A percentile compares a stretch with the other conserved stretches of the same genome.
Evolutionary conservation across 306 rosid species (phyloP).

Genomic region (Vigna reflexopilosa): DNA sequence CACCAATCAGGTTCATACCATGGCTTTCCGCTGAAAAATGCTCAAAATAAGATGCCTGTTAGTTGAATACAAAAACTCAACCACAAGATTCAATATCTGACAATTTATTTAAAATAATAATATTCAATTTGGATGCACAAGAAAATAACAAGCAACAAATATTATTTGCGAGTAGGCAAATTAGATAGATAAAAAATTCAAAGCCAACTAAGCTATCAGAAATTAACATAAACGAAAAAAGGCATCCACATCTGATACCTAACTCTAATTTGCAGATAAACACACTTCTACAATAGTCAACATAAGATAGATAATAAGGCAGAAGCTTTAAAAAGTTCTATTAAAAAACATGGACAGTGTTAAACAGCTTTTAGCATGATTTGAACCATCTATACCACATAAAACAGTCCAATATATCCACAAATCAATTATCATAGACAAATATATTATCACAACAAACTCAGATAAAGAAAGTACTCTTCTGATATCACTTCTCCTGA

Average conservation of each 20-base stretch:
- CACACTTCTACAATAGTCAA: not conserved
- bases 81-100: constrained; percentile 10
- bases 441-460: constrained; percentile 35
- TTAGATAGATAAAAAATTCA: not conserved
- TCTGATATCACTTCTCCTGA: constrained; percentile 95
- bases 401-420: constrained; percentile 3
- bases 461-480: constrained; percentile 62
- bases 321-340: constrained; percentile 16
- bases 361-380: constrained; percentile 16
- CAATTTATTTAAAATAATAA: constrained; percentile 3
- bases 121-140: constrained; percentile 14
- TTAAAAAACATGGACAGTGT: constrained; percentile 29
- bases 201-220: not conserved
- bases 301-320: constrained; percentile 10
- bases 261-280: constrained; percentile 12
- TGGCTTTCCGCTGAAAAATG: constrained; percentile 74
- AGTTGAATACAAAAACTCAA: constrained; percentile 38
- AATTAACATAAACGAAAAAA: constrained; percentile 24
- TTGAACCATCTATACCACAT: constrained; percentile 25
- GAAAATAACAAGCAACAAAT: constrained; percentile 33
- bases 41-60: constrained; percentile 35
- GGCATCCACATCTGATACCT: constrained; percentile 31
- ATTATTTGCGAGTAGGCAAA: constrained; percentile 2
- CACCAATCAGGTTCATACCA: constrained; percentile 99
- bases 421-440: constrained; percentile 4